Evolutionary conservation across 1,284 basidiomycete genomes (phyloP), one percentile per base, ranked within the genome.

Genomic region (Ustilago xerochloae): DNA sequence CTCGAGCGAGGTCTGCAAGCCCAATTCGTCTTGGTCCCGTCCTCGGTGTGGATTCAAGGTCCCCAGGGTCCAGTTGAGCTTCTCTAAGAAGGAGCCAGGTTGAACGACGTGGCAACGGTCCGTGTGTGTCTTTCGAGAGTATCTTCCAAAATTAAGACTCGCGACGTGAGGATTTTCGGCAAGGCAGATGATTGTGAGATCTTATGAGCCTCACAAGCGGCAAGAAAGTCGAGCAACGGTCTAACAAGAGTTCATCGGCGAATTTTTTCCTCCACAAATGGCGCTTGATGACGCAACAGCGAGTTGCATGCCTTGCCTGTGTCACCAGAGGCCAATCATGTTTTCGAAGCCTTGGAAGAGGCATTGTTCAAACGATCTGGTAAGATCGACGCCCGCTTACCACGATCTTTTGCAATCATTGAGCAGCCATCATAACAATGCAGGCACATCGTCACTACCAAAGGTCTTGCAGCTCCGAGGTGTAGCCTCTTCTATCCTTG

Each of bases 211-310:
- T 9, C 38, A 41, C 9, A 9, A 0, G n/a, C 9, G n/a, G 38
- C 6, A 41, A 41, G 38, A 20, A 24, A 20, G 39, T 41, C 18
- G 18, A 18, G 6, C 4, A 20, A 20, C 39, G 20, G 18, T 20
- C 12, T 26, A 24, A 43, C 6, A 28, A 2, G 22, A 9, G 10
- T 15, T 20, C 8, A 22, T 22, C 41, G 41, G 1, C 41, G 38
- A 39, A 18, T 39, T 5, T 18, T 26, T 15, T 20, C 65, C 66
- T 68, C 66, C 60, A 63, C 66, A 59, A 38, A 5, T 26, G 6
- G 28, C 60, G 66, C 61, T 32, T 36, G 16, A 69, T 69, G 66
- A 69, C 61, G 66, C 66, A 69, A 63, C 24, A n/a, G 49, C 28
- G 58, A 66, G 20, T 22, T 12, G 28, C 24, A 8, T 36, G 15